These are phyloP conservation scores for Stenocarpella maydis DNA, from an alignment of 2,329 filamentous ascomycete species.

Conservation along the genomic window DNA sequence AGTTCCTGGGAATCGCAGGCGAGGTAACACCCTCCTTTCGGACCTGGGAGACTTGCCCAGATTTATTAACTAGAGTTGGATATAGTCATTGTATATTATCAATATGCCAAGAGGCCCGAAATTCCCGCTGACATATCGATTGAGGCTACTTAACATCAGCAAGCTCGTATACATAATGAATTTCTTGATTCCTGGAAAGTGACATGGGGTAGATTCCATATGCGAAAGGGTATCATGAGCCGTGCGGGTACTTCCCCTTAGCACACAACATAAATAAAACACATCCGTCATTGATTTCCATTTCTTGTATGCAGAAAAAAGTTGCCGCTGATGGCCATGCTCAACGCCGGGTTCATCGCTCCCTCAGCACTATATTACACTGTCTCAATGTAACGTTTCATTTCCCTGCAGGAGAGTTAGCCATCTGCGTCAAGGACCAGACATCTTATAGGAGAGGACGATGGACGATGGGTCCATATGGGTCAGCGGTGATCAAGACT, in stretches of 20 bases:
- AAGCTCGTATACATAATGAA: background rate
- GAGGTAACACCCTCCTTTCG: too few relatives aligned
- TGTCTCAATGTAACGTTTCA: conserved; percentile 82
- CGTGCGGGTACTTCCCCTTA: conserved; percentile 2
- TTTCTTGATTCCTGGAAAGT: background rate
- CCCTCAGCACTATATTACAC: conserved; percentile 53
- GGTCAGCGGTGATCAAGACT: conserved; percentile 48
- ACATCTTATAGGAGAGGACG: background rate
- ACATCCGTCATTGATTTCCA: background rate
- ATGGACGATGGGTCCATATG: background rate
- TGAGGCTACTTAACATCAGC: conserved; percentile 23
- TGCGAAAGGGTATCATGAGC: conserved; percentile 33
- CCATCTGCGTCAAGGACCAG: background rate
- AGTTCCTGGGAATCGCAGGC: background rate
- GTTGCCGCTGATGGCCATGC: background rate
- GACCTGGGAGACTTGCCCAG: background rate
- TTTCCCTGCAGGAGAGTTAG: conserved; percentile 63
- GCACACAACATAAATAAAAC: conserved; percentile 1
- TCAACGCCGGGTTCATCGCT: background rate
- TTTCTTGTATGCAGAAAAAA: conserved; percentile 5
- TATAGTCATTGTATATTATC: background rate
- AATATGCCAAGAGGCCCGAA: too few relatives aligned
- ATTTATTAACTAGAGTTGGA: background rate
- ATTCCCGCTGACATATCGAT: conserved; percentile 11
- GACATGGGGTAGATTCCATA: conserved; percentile 1